Conservation (phyloP, 768 basidiomycete species). For the Zangia roseola region DNA sequence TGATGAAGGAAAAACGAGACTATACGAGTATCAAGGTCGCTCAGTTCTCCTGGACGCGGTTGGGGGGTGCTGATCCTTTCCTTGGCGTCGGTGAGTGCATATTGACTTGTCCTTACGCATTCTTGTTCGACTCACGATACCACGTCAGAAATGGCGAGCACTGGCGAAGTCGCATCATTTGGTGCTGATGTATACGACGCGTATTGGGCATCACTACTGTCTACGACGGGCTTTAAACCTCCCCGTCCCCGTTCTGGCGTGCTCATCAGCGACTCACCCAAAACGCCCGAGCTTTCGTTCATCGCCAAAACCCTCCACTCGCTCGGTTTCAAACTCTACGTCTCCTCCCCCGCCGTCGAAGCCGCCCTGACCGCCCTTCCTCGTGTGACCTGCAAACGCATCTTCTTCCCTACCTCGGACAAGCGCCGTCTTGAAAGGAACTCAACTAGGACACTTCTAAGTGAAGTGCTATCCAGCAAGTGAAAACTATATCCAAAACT, state of each 20-base stretch:
- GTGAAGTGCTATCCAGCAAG: no score
- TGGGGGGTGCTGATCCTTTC: slow-evolving; percentile 96
- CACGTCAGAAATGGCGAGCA: slow-evolving; percentile 89
- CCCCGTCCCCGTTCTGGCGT: slow-evolving; percentile 84
- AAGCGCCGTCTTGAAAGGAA: no score
- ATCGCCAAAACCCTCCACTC: slow-evolving; percentile 79
- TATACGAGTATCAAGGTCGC: slow-evolving; percentile 97
- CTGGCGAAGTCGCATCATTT: slow-evolving; percentile 96
- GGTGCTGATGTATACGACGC: slow-evolving; percentile 93
- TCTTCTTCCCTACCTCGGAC: slow-evolving; percentile 95
- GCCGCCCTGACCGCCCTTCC: slow-evolving; percentile 75
- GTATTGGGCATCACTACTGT: slow-evolving; percentile 92
- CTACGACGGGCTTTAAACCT: slow-evolving; percentile 93
- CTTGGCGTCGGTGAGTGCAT: slow-evolving; percentile 88
- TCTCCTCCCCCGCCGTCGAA: slow-evolving; percentile 77
- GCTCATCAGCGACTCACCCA: slow-evolving; percentile 87
- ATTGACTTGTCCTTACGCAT: neutral
- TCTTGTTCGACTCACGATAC: neutral
- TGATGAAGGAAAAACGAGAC: slow-evolving; percentile 86
- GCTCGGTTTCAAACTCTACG: slow-evolving; percentile 95
- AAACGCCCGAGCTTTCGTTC: slow-evolving; percentile 79
- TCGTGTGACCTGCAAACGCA: slow-evolving; percentile 79
- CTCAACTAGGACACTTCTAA: no score
- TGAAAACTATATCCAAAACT: no score
- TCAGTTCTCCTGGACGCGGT: slow-evolving; percentile 96